Evolutionary conservation across 176 grass and related monocot genomes (phyloP), one percentile per base, ranked within the genome.

Genomic region (Aegilops sharonensis): DNA sequence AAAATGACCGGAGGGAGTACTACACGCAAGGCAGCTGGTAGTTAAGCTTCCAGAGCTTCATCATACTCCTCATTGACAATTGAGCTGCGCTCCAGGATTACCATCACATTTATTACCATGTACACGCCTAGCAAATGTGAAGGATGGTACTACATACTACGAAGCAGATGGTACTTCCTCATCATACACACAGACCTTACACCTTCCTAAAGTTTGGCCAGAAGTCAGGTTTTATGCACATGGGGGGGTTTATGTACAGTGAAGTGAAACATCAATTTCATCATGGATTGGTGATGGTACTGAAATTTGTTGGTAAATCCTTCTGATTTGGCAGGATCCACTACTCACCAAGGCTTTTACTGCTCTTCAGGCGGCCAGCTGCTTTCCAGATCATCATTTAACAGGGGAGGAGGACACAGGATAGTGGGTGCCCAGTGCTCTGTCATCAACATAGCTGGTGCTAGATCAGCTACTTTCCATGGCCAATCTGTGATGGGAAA

Each of bases 351-450:
- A 68, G 75, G 21, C 27, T 74, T 74, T 87, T 34, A 81, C 79
- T 77, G 60, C 23, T 52, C 4, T 78, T 39, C 65, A 83, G 15
- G 39, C 5, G 12, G 47, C n/a, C 27, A 84, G 13, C 30, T 64
- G 62, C 42, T 87, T n/a, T 76, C 57, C 69, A 65, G 71, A 77
- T 82, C 78, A 77, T 85, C 78, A 81, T 88, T 85, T 62, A 70
- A 47, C 31, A 68, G 61, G 25, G 34, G 20, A 62, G 73, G 18
- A 73, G 34, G 36, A 61, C 14, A 68, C 29, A 50, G 24, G 77
- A 48, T 76, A 81, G 48, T 81, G 70, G 23, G 18, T 64, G 36
- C 37, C 36, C 57, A 63, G 11, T 62, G 81, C 68, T 70, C 17
- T 64, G 71, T 45, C 82, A 76, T 64, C 78, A 45, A 31, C 65